Percentiles rank a stretch among this genome's conserved stretches.
These are phyloP conservation scores for Cymbopogon flexuosus DNA, from an alignment of 202 grass and related monocot genomes.

Conservation along the genomic window DNA sequence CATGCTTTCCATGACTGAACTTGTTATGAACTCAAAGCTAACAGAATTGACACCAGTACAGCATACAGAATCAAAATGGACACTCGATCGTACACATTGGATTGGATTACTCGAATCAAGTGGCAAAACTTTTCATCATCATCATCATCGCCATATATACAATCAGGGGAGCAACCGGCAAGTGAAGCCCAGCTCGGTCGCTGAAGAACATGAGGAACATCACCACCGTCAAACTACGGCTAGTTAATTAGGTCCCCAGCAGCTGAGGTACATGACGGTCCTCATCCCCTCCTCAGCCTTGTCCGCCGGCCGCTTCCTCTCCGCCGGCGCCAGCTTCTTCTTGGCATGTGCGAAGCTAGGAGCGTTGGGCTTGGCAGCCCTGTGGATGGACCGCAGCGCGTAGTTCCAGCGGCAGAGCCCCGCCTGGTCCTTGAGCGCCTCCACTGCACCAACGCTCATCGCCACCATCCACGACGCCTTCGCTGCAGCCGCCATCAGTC, in stretches of 20 bases:
- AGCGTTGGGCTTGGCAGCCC: constrained; percentile 12
- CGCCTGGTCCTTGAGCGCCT: constrained; percentile 64
- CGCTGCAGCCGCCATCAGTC: neutral
- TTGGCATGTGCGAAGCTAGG: neutral
- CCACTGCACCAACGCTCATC: constrained; percentile 54
- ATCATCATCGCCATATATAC: neutral
- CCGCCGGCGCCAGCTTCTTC: neutral
- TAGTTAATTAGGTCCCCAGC: constrained; percentile 39
- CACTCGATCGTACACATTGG: too few species aligned
- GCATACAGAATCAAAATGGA: too few species aligned
- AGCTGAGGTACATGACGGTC: constrained; percentile 51
- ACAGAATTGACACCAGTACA: neutral
- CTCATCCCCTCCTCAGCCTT: constrained; percentile 41
- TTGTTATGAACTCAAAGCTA: too few species aligned
- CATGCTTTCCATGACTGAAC: too few species aligned
- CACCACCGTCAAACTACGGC: neutral
- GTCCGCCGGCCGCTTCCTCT: constrained; percentile 15
- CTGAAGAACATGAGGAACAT: neutral
- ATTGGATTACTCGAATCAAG: neutral
- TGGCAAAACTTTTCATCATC: neutral
- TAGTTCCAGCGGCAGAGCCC: constrained; percentile 47
- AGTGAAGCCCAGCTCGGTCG: neutral
- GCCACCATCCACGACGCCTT: constrained; percentile 28
- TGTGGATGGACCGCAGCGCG: constrained; percentile 36
- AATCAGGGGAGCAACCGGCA: neutral